Evolutionary conservation across 1,284 basidiomycete genomes (phyloP).

Genomic region (Ganoderma meredithae): DNA sequence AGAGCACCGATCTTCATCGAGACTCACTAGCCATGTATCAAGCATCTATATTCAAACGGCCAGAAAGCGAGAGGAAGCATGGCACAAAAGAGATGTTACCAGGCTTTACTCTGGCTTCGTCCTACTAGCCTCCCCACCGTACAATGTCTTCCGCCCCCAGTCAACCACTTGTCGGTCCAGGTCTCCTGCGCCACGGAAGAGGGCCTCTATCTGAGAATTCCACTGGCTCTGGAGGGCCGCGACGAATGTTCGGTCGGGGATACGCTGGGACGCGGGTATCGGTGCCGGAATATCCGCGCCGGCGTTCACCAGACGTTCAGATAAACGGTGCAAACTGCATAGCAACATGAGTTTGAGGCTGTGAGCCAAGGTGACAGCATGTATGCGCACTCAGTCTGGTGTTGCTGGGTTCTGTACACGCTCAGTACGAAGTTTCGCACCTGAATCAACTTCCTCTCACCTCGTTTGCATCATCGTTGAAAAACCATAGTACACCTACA

Average conservation of each 20-base stretch:
- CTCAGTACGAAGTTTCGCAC: not conserved
- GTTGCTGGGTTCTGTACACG: constrained; percentile 37
- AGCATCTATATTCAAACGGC: not conserved
- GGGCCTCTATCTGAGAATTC: constrained; percentile 40
- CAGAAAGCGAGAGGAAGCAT: not conserved
- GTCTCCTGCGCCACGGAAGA: constrained; percentile 35
- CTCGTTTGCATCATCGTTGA: constrained; percentile 41
- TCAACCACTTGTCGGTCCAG: constrained; percentile 35
- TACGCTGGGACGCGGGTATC: constrained; percentile 37
- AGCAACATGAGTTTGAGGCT: not conserved
- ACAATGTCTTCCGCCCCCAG: constrained; percentile 39
- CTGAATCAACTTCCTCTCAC: constrained; percentile 24
- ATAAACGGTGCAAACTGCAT: constrained; percentile 38
- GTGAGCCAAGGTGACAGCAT: not conserved
- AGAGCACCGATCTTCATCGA: not conserved
- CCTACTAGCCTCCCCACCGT: constrained; percentile 35
- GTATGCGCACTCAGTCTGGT: constrained; percentile 37
- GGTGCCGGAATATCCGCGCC: constrained; percentile 33
- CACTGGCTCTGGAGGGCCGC: constrained; percentile 39
- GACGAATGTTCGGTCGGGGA: constrained; percentile 37
- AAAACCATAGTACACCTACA: constrained; percentile 44
- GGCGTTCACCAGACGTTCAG: constrained; percentile 37
- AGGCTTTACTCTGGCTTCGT: constrained; percentile 21
- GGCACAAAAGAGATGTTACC: not conserved
- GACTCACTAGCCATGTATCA: not conserved